Evolutionary conservation across 2,329 filamentous ascomycete genomes (phyloP).

Genomic region (Diplocarpon mali): DNA sequence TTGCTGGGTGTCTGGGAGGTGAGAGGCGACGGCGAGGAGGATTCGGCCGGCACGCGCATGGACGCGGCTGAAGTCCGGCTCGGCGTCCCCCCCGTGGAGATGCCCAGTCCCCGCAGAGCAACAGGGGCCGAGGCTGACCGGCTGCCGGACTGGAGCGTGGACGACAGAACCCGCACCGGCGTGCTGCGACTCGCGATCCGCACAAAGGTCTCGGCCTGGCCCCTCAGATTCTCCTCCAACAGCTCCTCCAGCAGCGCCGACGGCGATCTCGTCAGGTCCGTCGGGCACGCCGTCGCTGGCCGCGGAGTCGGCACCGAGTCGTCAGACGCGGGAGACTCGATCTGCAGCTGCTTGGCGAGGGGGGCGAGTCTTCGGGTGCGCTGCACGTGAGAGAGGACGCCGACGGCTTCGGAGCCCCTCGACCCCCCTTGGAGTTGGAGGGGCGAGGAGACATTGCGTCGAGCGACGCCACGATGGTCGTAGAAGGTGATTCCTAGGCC

Average conservation of each 20-base stretch:
- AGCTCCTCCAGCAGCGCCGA: constrained; percentile 15
- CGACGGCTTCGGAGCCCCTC: neutral
- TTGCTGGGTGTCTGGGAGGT: no score
- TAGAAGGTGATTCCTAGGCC: constrained; percentile 14
- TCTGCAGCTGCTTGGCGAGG: no score
- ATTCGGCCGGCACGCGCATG: no score
- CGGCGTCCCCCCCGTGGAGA: no score
- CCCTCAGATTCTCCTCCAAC: constrained; percentile 19
- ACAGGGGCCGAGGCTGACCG: neutral
- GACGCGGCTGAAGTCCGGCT: no score
- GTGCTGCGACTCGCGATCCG: constrained; percentile 8
- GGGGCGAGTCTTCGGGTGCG: neutral
- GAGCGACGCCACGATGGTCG: constrained; percentile 4
- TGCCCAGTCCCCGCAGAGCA: neutral
- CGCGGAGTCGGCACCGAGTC: neutral
- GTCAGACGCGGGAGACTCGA: neutral
- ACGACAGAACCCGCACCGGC: neutral
- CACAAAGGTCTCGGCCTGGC: constrained; percentile 16
- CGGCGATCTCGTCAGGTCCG: neutral
- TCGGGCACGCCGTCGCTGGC: neutral
- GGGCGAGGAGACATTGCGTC: neutral
- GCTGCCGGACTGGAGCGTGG: neutral
- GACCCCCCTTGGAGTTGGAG: neutral
- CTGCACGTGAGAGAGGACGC: neutral
- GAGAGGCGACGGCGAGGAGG: no score